These are phyloP conservation scores for Globisporangium spinosum DNA, from an alignment of 352 stramenopile genomes.

Conservation along the genomic window DNA sequence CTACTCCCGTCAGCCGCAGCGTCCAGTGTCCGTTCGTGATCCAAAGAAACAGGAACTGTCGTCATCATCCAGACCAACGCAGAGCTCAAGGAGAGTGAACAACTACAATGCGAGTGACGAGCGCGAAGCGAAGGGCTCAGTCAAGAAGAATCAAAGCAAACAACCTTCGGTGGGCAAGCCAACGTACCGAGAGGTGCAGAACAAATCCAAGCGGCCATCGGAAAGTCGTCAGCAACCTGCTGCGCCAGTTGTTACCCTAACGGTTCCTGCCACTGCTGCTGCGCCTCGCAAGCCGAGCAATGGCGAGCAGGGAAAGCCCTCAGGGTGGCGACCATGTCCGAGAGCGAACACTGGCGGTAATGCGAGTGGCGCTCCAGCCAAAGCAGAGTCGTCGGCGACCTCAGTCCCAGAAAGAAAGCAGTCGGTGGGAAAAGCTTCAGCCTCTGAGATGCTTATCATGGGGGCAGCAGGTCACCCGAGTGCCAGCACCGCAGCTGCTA, in stretches of 20 bases:
- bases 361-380: neutral
- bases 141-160: neutral
- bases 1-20: conserved; percentile 1
- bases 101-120: neutral
- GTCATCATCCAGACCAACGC: neutral
- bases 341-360: neutral
- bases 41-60: neutral
- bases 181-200: neutral
- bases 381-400: neutral
- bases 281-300: conserved; percentile 7
- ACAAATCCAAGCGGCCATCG: neutral
- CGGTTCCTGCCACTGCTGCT: neutral
- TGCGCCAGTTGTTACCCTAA: neutral
- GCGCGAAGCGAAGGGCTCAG: neutral
- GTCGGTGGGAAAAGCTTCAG: neutral
- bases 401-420: conserved; percentile 11
- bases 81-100: neutral
- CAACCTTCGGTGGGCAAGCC: neutral
- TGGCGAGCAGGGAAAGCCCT: neutral
- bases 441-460: conserved; percentile 18
- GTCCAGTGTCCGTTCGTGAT: conserved; percentile 5
- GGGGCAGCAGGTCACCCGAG: neutral
- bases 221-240: neutral
- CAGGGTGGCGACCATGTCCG: neutral
- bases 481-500: neutral